Evolutionary conservation across 1,284 basidiomycete genomes (phyloP).

Genomic region (Cerioporus squamosus): DNA sequence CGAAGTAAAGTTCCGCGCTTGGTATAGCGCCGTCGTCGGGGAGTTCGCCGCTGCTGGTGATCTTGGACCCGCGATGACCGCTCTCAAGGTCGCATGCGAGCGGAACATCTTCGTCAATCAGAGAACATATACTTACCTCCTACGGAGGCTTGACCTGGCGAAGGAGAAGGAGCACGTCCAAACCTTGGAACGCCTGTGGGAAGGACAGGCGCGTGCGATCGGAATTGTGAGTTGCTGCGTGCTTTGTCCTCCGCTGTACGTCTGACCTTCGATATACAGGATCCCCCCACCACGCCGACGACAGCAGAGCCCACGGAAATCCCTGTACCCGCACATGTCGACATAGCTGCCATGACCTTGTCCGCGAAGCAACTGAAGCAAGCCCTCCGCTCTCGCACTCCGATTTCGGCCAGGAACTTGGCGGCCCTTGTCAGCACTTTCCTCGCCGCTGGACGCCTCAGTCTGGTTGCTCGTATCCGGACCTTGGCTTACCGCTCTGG

Average conservation of each 20-base stretch:
- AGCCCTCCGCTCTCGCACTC: background rate
- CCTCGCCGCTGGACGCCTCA: background rate
- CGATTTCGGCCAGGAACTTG: background rate
- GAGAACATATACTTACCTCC: slow-evolving; percentile 15
- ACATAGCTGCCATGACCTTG: background rate
- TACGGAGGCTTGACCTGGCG: slow-evolving; percentile 11
- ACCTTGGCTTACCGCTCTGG: slow-evolving; percentile 21
- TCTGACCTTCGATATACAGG: no score
- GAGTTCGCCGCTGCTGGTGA: slow-evolving; percentile 19
- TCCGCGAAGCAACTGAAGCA: slow-evolving; percentile 1
- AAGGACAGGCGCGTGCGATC: background rate
- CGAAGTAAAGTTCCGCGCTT: background rate
- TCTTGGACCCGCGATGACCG: slow-evolving; percentile 17
- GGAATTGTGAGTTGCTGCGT: no score
- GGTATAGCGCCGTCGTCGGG: slow-evolving; percentile 27
- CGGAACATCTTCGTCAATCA: slow-evolving; percentile 13
- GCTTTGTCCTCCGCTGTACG: no score
- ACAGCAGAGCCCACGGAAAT: background rate
- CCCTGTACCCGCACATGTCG: background rate
- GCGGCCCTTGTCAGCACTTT: background rate
- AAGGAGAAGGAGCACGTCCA: background rate
- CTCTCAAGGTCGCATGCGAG: slow-evolving; percentile 23
- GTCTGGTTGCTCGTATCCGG: slow-evolving; percentile 24
- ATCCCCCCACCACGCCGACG: no score
- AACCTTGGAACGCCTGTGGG: slow-evolving; percentile 8